Evolutionary conservation across 2,329 filamentous ascomycete genomes (phyloP).

Genomic region (Zopfia rhizophila): DNA sequence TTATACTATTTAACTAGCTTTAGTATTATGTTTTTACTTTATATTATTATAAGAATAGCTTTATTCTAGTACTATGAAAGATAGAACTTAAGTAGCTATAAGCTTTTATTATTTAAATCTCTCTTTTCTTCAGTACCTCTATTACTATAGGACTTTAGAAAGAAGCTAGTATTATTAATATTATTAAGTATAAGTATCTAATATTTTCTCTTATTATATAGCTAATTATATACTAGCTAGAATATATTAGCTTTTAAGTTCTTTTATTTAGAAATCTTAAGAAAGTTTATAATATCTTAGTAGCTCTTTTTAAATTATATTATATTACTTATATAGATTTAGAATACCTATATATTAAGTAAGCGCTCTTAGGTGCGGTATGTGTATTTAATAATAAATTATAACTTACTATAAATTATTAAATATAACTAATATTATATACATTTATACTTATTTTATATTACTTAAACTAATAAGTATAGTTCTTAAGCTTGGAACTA

Average conservation of each 20-base stretch:
- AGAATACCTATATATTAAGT: constrained; percentile 25
- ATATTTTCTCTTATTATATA: constrained; percentile 18
- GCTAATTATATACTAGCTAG: constrained; percentile 26
- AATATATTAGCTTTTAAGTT: constrained; percentile 24
- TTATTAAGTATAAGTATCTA: constrained; percentile 36
- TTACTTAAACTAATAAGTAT: no score
- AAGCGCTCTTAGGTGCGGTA: constrained; percentile 17
- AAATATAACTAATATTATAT: no score
- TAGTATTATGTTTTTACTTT: no score
- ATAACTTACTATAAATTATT: constrained; percentile 27
- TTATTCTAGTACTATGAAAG: no score
- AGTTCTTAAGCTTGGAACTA: no score
- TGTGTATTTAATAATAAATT: constrained; percentile 24
- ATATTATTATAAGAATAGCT: no score
- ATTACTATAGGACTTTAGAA: constrained; percentile 28
- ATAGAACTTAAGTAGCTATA: no score
- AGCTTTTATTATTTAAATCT: no score
- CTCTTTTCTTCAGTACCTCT: no score
- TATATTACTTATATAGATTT: constrained; percentile 22
- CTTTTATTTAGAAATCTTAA: constrained; percentile 19
- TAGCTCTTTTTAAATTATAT: constrained; percentile 27
- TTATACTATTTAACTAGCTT: no score
- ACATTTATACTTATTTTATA: no score
- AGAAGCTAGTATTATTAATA: no score
- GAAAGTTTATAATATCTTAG: constrained; percentile 21